phyloP scores from a whole-genome alignment of 2,329 filamentous ascomycete genomes.

The Parastagonospora nodorum region DNA sequence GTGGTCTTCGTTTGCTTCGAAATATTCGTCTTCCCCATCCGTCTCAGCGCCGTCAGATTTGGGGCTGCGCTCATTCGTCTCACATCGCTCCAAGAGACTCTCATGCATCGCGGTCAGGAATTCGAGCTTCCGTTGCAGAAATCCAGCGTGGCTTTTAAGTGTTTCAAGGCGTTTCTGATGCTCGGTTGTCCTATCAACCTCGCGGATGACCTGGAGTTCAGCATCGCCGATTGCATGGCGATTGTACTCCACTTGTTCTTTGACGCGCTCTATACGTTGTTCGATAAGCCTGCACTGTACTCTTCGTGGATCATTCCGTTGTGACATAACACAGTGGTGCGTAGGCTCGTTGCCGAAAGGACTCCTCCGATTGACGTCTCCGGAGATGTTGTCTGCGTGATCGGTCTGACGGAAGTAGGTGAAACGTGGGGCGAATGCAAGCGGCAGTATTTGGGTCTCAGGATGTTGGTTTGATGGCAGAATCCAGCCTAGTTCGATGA shows the following conservation, averaged over 20 bases:
- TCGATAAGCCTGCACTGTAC: slow-evolving; percentile 88
- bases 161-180: slow-evolving; percentile 61
- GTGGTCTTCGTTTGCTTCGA: slow-evolving; percentile 60
- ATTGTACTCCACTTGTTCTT: slow-evolving; percentile 77
- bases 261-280: slow-evolving; percentile 76
- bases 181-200: slow-evolving; percentile 59
- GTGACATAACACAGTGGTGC: slow-evolving; percentile 92
- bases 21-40: slow-evolving; percentile 52
- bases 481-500: slow-evolving; percentile 97
- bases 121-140: slow-evolving; percentile 61
- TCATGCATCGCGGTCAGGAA: slow-evolving; percentile 64
- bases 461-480: slow-evolving; percentile 87
- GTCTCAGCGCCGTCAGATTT: slow-evolving; percentile 50
- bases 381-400: slow-evolving; percentile 77
- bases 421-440: slow-evolving; percentile 90
- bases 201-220: slow-evolving; percentile 65
- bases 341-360: slow-evolving; percentile 92
- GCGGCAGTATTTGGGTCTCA: slow-evolving; percentile 89
- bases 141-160: slow-evolving; percentile 61
- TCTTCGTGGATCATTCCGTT: slow-evolving; percentile 72
- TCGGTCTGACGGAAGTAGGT: slow-evolving; percentile 98
- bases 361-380: slow-evolving; percentile 82
- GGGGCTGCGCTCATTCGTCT: slow-evolving; percentile 61
- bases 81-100: slow-evolving; percentile 61
- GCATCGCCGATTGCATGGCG: slow-evolving; percentile 74